Percentiles rank a stretch among this genome's conserved stretches.
Conservation (phyloP, 163 green algal genomes). For the Chlamydomonas reinhardtii region DNA sequence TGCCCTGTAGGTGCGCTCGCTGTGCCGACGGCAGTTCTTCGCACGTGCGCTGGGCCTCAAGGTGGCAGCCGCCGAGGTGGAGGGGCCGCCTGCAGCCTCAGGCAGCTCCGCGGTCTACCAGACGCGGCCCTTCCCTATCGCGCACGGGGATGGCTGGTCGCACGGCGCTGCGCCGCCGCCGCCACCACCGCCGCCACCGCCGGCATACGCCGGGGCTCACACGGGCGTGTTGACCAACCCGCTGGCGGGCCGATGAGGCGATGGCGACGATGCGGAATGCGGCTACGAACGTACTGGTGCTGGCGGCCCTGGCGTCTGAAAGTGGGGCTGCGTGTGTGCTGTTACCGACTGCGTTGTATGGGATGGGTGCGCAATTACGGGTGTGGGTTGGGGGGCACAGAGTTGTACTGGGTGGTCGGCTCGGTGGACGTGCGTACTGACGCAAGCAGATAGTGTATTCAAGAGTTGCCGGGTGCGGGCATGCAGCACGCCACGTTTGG, state of each 20-base stretch:
- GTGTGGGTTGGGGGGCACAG: background rate
- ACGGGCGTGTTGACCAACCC: constrained; percentile 32
- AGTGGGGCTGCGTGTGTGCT: no score
- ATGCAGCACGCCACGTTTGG: no score
- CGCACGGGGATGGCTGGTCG: constrained; percentile 43
- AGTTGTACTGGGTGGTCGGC: background rate
- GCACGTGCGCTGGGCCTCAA: constrained; percentile 81
- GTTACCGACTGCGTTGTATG: no score
- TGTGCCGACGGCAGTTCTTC: constrained; percentile 90
- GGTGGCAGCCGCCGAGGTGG: constrained; percentile 61
- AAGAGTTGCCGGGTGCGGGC: no score
- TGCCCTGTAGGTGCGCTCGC: constrained; percentile 72
- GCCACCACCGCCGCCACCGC: background rate
- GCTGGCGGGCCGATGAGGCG: constrained; percentile 17
- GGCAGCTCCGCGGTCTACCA: background rate
- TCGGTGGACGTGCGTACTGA: no score
- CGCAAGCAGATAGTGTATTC: background rate
- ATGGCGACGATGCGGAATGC: no score
- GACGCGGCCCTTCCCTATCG: constrained; percentile 17
- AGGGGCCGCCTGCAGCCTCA: constrained; percentile 7
- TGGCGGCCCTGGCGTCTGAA: no score
- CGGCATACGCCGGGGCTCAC: background rate
- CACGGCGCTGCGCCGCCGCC: constrained; percentile 12
- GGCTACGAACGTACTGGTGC: no score
- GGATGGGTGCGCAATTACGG: background rate